Evolutionary conservation across 2,329 filamentous ascomycete genomes (phyloP).

Genomic region (Pseudohalonectria lignicola): DNA sequence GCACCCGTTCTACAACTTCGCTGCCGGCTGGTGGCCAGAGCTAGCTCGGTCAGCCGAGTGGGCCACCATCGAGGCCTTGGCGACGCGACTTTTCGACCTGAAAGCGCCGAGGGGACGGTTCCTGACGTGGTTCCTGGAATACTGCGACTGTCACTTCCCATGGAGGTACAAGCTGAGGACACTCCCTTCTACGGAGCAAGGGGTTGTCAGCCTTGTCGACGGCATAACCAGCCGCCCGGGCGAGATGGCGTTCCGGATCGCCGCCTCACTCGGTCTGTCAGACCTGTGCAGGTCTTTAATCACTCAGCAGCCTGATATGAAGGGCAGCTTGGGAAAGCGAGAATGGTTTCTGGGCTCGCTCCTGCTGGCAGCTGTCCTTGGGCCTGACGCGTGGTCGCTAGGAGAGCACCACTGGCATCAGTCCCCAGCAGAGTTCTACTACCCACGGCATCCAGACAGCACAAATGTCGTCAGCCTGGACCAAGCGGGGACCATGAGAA

Average conservation of each 20-base stretch:
- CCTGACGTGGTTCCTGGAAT: neutral
- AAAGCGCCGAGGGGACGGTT: neutral
- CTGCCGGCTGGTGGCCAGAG: neutral
- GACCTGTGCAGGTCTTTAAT: too few relatives aligned
- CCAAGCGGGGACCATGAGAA: neutral
- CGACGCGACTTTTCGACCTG: neutral
- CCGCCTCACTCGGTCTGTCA: neutral
- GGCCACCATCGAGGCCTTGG: neutral
- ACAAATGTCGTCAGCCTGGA: neutral
- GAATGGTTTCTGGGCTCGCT: too few relatives aligned
- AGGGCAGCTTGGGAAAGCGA: neutral
- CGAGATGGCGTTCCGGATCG: neutral
- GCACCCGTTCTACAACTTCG: slow-evolving; percentile 1
- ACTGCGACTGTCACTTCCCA: neutral
- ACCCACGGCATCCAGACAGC: neutral
- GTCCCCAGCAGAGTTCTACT: neutral
- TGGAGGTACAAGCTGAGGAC: neutral
- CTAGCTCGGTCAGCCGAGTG: neutral
- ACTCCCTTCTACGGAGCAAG: neutral
- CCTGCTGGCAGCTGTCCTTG: too few relatives aligned
- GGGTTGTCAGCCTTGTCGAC: too few relatives aligned
- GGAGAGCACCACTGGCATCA: too few relatives aligned
- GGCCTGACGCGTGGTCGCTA: too few relatives aligned
- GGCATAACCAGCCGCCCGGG: too few relatives aligned
- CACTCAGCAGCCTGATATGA: too few relatives aligned